These are phyloP conservation scores for Solioccasus polychromus DNA, from an alignment of 768 basidiomycete species.

Conservation along the genomic window DNA sequence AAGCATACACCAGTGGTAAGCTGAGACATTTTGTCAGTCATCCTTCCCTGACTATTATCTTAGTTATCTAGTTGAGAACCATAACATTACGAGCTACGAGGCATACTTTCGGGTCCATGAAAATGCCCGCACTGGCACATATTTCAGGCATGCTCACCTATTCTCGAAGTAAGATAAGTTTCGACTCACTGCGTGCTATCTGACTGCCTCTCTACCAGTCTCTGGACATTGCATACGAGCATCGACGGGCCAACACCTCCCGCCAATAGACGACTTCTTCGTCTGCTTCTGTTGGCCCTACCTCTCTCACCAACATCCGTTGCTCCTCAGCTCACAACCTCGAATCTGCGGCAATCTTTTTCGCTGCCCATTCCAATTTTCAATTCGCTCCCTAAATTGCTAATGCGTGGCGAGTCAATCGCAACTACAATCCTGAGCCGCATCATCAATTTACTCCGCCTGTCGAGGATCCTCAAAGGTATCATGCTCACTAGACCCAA, in stretches of 20 bases:
- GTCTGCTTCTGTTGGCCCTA: conserved; percentile 53
- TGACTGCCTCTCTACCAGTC: conserved; percentile 5
- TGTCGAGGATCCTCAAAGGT: conserved; percentile 55
- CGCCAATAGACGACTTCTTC: conserved; percentile 54
- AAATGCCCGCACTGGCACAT: conserved; percentile 49
- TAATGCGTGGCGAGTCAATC: conserved; percentile 46
- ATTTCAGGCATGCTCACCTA: conserved; percentile 56
- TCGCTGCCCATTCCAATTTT: conserved; percentile 49
- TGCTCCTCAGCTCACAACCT: conserved; percentile 40
- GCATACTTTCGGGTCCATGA: conserved; percentile 52
- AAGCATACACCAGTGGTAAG: conserved; percentile 16
- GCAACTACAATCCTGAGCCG: conserved; percentile 50
- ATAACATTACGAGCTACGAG: conserved; percentile 51
- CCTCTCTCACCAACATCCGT: conserved; percentile 53
- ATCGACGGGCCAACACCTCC: conserved; percentile 34
- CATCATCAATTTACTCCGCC: conserved; percentile 40
- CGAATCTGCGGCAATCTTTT: conserved; percentile 46
- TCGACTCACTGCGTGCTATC: not conserved
- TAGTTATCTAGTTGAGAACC: conserved; percentile 46
- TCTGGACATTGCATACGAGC: conserved; percentile 17
- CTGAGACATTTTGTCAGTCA: not conserved
- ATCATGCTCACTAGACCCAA: conserved; percentile 43
- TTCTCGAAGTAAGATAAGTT: conserved; percentile 44
- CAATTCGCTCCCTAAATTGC: conserved; percentile 44
- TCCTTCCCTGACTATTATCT: not conserved